A percentile compares a stretch with the other conserved stretches of the same genome.
Evolutionary conservation across 129 eudicot species (phyloP).

Genomic region (Heracleum sosnowskyi): DNA sequence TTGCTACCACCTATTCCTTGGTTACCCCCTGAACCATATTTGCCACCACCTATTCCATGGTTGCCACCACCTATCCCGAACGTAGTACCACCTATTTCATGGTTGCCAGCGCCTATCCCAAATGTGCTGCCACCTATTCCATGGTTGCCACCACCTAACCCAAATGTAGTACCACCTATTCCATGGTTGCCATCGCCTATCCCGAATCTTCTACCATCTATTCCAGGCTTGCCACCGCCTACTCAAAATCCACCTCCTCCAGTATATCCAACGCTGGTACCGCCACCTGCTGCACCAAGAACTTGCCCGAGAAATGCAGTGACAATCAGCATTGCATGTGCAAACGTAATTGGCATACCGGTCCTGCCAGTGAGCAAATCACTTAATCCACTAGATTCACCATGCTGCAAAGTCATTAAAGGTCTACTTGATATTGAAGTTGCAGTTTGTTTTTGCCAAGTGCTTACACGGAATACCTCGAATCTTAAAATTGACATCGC

Average conservation of each 20-base stretch:
- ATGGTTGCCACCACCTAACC: neutral
- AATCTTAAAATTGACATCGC: neutral
- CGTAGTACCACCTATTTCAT: too few species aligned
- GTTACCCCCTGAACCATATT: neutral
- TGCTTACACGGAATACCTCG: neutral
- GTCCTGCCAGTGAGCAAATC: neutral
- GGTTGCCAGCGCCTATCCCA: too few species aligned
- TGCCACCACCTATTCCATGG: neutral
- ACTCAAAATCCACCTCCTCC: neutral
- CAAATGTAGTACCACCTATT: neutral
- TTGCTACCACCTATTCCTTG: neutral
- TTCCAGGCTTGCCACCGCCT: neutral
- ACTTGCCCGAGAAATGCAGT: neutral
- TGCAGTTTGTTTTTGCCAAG: neutral
- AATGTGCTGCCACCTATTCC: too few species aligned
- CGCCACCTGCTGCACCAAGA: neutral
- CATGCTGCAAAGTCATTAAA: neutral
- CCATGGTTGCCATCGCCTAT: neutral
- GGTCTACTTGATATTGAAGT: neutral
- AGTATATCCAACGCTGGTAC: neutral
- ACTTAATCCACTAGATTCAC: neutral
- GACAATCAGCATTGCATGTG: neutral
- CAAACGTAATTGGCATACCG: neutral
- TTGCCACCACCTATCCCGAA: neutral
- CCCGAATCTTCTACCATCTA: neutral